Percentiles rank a stretch among this genome's conserved stretches.
These are phyloP conservation scores for Lipomyces spencermartinsiae DNA, from an alignment of 805 yeast genomes.

Conservation along the genomic window DNA sequence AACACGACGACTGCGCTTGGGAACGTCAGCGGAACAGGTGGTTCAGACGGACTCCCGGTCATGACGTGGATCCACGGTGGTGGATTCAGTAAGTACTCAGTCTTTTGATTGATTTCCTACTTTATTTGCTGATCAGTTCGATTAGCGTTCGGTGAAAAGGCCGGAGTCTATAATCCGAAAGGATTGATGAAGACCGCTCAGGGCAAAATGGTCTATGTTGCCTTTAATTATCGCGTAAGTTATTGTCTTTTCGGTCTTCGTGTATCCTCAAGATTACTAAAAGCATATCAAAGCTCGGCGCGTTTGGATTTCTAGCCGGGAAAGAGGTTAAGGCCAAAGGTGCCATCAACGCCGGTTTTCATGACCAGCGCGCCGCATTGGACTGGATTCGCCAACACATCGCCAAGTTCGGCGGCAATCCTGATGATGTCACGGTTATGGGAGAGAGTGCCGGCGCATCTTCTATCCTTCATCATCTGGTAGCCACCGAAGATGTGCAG, in stretches of 20 bases:
- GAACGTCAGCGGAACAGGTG: neutral
- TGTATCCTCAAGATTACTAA: constrained; percentile 40
- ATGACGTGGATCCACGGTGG: constrained; percentile 39
- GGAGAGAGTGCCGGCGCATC: constrained; percentile 52
- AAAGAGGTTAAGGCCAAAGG: constrained; percentile 41
- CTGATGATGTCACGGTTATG: constrained; percentile 47
- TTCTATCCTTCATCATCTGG: constrained; percentile 46
- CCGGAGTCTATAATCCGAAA: constrained; percentile 28
- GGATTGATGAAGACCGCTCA: constrained; percentile 29
- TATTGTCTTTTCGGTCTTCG: neutral
- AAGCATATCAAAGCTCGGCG: constrained; percentile 39
- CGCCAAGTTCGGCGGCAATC: constrained; percentile 49
- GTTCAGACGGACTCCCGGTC: constrained; percentile 20
- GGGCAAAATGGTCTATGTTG: constrained; percentile 32
- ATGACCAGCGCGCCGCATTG: constrained; percentile 48
- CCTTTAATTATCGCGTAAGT: constrained; percentile 33
- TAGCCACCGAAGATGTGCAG: constrained; percentile 37
- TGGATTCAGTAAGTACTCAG: constrained; percentile 23
- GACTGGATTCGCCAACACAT: constrained; percentile 50
- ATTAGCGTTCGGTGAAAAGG: constrained; percentile 31
- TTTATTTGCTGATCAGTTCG: neutral
- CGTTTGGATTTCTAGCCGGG: constrained; percentile 48
- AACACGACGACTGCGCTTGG: neutral
- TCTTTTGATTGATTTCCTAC: neutral
- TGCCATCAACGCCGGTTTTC: constrained; percentile 47